Evolutionary conservation across 2,329 filamentous ascomycete species (phyloP).

Genomic region (Fusarium sp.): DNA sequence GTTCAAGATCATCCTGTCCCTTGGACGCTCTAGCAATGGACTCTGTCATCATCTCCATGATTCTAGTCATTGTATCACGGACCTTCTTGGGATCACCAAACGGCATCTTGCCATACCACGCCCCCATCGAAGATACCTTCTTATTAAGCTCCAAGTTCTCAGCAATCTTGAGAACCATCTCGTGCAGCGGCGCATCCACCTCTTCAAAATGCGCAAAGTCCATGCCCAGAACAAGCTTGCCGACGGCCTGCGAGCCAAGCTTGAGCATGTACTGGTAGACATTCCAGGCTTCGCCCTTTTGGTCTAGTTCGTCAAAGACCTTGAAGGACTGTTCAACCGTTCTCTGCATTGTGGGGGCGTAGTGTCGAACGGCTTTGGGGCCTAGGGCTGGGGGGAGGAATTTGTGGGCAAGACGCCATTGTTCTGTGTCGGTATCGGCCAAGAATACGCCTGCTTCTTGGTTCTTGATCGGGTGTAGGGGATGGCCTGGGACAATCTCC

Average conservation of each 20-base stretch:
- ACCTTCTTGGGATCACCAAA: conserved; percentile 68
- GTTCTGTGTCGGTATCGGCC: conserved; percentile 63
- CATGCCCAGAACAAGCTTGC: conserved; percentile 59
- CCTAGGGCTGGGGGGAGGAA: conserved; percentile 70
- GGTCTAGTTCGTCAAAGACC: conserved; percentile 65
- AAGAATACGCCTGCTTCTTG: conserved; percentile 59
- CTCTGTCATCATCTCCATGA: conserved; percentile 54
- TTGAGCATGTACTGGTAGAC: conserved; percentile 65
- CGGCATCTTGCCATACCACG: conserved; percentile 68
- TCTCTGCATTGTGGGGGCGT: conserved; percentile 69
- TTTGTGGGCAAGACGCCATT: conserved; percentile 68
- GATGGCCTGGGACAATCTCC: conserved; percentile 62
- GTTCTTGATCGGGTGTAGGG: conserved; percentile 59
- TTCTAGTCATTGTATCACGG: conserved; percentile 49
- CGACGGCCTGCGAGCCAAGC: conserved; percentile 60
- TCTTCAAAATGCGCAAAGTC: conserved; percentile 60
- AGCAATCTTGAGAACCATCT: conserved; percentile 64
- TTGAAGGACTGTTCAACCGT: conserved; percentile 63
- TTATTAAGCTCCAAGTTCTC: conserved; percentile 68
- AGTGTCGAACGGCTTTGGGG: conserved; percentile 71
- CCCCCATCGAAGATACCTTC: conserved; percentile 64
- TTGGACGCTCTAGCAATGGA: conserved; percentile 54
- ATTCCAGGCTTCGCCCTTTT: conserved; percentile 60
- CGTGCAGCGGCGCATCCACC: conserved; percentile 61
- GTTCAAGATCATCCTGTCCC: conserved; percentile 54